Evolutionary conservation across 306 rosid species (phyloP).

Genomic region (Citrullus colocynthis): DNA sequence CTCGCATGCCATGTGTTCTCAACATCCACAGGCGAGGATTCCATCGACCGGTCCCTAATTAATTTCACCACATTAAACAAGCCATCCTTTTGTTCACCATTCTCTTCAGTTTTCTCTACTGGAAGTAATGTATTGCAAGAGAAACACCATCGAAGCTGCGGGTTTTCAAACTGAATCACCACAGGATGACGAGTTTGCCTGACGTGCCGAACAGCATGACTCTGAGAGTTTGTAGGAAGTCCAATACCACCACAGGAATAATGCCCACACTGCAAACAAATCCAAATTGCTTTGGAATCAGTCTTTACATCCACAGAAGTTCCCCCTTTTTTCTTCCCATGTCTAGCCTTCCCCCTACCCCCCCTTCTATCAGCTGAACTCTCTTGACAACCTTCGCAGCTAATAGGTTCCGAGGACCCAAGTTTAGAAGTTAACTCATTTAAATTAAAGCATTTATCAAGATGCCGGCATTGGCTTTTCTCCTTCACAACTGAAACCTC

Average conservation of each 20-base stretch:
- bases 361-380: conserved; percentile 46
- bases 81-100: conserved; percentile 33
- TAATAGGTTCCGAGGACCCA: conserved; percentile 24
- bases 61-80: conserved; percentile 50
- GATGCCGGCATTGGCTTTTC: conserved; percentile 52
- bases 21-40: conserved; percentile 23
- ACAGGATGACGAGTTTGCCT: conserved; percentile 62
- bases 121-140: conserved; percentile 46
- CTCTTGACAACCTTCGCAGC: conserved; percentile 72
- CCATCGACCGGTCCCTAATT: conserved; percentile 32
- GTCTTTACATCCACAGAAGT: conserved; percentile 41
- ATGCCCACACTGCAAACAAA: conserved; percentile 83
- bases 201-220: conserved; percentile 51
- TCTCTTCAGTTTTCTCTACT: conserved; percentile 41
- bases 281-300: conserved; percentile 62
- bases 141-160: conserved; percentile 87
- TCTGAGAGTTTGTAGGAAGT: conserved; percentile 45
- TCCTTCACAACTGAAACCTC: conserved; percentile 34
- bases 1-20: conserved; percentile 32
- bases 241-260: conserved; percentile 80
- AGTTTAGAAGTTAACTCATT: conserved; percentile 39
- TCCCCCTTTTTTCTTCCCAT: conserved; percentile 57
- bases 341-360: conserved; percentile 55
- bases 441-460: conserved; percentile 55
- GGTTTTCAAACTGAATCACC: conserved; percentile 48